Conservation (phyloP, 495 filamentous ascomycete species). For the Amorphotheca resinae region DNA sequence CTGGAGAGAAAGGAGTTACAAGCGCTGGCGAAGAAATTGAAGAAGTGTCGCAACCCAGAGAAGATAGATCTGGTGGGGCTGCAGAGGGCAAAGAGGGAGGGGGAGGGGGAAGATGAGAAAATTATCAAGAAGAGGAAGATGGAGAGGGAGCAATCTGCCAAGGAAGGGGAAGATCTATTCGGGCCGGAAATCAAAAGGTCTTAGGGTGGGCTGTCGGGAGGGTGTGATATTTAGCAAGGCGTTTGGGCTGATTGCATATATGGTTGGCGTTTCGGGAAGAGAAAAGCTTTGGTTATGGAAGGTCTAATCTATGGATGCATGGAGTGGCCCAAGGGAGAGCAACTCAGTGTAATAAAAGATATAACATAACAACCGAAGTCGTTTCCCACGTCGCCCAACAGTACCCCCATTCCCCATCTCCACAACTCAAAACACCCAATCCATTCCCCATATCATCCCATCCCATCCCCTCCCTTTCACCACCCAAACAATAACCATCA, state of each 20-base stretch:
- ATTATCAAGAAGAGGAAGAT: slow-evolving; percentile 49
- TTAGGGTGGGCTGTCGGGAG: not conserved
- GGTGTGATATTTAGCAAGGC: slow-evolving; percentile 16
- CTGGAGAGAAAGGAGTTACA: slow-evolving; percentile 31
- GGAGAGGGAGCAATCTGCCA: slow-evolving; percentile 32
- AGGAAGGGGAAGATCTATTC: slow-evolving; percentile 43
- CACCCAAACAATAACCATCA: too few species aligned
- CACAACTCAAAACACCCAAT: too few species aligned
- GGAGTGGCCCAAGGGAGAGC: too few species aligned
- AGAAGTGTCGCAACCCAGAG: slow-evolving; percentile 64
- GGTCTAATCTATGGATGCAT: too few species aligned
- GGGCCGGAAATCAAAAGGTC: slow-evolving; percentile 32
- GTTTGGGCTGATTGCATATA: slow-evolving; percentile 17
- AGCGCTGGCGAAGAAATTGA: slow-evolving; percentile 58
- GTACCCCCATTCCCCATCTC: too few species aligned
- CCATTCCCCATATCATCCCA: too few species aligned
- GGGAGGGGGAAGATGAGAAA: slow-evolving; percentile 29
- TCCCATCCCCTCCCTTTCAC: too few species aligned
- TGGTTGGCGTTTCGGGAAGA: slow-evolving; percentile 10
- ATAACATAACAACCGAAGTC: too few species aligned
- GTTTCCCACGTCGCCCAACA: too few species aligned
- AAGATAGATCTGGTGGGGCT: slow-evolving; percentile 47
- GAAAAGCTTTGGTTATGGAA: too few species aligned
- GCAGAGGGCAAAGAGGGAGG: slow-evolving; percentile 38
- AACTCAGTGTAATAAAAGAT: too few species aligned